These are phyloP conservation scores for Butyriboletus loyo DNA, from an alignment of 768 basidiomycete genomes.

Conservation along the genomic window DNA sequence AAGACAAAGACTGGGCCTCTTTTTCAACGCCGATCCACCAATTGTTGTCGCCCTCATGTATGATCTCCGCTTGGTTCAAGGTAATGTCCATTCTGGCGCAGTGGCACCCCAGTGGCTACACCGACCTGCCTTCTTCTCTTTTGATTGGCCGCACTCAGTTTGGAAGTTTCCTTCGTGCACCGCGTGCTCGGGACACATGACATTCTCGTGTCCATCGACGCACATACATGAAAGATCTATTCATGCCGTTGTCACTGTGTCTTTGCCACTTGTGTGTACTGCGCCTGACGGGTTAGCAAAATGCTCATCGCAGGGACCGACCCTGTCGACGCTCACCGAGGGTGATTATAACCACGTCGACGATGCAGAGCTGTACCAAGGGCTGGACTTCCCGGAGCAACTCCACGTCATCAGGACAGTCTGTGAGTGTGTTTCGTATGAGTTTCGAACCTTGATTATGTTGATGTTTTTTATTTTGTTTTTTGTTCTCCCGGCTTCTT, in stretches of 20 bases:
- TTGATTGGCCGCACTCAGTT: too few species aligned
- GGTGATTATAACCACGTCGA: slow-evolving; percentile 94
- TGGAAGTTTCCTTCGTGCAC: slow-evolving; percentile 98
- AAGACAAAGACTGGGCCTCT: slow-evolving; percentile 89
- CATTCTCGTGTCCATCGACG: slow-evolving; percentile 39
- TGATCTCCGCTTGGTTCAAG: slow-evolving; percentile 12
- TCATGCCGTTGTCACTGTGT: neutral
- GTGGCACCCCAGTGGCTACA: slow-evolving; percentile 65
- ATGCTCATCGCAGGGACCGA: slow-evolving; percentile 31
- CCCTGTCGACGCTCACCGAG: slow-evolving; percentile 86
- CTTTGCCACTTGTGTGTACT: neutral
- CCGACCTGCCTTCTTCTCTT: slow-evolving; percentile 96
- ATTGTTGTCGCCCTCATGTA: slow-evolving; percentile 98
- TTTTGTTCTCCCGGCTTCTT: too few species aligned
- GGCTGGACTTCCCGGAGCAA: slow-evolving; percentile 81
- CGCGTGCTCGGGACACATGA: slow-evolving; percentile 91
- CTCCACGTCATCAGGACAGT: slow-evolving; percentile 94
- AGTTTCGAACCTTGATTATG: too few species aligned
- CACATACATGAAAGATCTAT: slow-evolving; percentile 26
- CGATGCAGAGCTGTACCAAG: slow-evolving; percentile 85
- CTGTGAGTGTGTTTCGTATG: slow-evolving; percentile 63
- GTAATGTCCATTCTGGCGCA: neutral
- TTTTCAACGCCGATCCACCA: slow-evolving; percentile 92
- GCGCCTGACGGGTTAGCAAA: slow-evolving; percentile 23
- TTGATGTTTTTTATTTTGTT: too few species aligned